Evolutionary conservation across 768 basidiomycete genomes (phyloP).

Genomic region (Auriculariales sp.): DNA sequence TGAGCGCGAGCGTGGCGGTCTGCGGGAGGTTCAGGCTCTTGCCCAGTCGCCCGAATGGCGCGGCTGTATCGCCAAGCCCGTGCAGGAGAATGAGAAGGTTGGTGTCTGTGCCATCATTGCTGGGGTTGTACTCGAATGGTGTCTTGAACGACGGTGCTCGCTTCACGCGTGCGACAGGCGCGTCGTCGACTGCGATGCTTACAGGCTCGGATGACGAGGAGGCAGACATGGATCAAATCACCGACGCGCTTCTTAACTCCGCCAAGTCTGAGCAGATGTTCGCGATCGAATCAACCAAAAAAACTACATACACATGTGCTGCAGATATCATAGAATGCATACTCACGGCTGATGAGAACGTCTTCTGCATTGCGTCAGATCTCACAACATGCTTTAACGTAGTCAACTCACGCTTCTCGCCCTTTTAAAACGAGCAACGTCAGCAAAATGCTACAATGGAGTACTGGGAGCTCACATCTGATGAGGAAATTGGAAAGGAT

Average conservation of each 20-base stretch:
- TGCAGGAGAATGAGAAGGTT: constrained; percentile 77
- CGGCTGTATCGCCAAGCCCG: constrained; percentile 73
- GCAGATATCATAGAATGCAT: too few relatives aligned
- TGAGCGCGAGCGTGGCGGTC: constrained; percentile 69
- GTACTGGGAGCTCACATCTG: constrained; percentile 38
- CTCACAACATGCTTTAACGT: too few relatives aligned
- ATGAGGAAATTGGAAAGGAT: constrained; percentile 79
- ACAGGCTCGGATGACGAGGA: neutral
- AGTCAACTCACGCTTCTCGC: too few relatives aligned
- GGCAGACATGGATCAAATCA: neutral
- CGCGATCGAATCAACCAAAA: too few relatives aligned
- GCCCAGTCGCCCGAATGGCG: constrained; percentile 64
- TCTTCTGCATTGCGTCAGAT: too few relatives aligned
- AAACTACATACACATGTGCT: too few relatives aligned
- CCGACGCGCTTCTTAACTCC: too few relatives aligned
- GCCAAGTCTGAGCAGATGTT: too few relatives aligned
- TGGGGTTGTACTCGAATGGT: constrained; percentile 53
- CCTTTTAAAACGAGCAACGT: too few relatives aligned
- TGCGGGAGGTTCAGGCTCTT: constrained; percentile 71
- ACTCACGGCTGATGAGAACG: too few relatives aligned
- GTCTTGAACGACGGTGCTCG: neutral
- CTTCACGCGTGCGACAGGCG: neutral
- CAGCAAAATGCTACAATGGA: too few relatives aligned
- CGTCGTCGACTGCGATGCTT: neutral
- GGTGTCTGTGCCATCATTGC: constrained; percentile 73